These are phyloP conservation scores for Lecanicillium sp. DNA, from an alignment of 2,329 filamentous ascomycete species.

Conservation along the genomic window DNA sequence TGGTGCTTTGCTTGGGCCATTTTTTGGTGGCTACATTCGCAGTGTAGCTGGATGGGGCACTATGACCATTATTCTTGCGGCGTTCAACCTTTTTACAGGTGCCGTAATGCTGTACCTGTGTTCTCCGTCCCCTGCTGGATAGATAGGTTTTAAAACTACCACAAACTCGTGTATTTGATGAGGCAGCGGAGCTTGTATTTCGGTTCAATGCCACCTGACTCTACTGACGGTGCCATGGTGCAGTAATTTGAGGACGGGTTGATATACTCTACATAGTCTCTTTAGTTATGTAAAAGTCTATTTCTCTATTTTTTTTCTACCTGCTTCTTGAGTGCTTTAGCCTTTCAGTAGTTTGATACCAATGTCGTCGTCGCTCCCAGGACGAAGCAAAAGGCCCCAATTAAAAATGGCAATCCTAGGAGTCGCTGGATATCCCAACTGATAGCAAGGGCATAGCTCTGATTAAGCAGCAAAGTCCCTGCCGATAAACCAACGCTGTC, in stretches of 20 bases:
- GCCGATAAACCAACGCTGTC: background rate
- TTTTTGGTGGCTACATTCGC: background rate
- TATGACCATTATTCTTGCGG: background rate
- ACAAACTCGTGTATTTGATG: no score
- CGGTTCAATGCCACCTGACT: no score
- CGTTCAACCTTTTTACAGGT: background rate
- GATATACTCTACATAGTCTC: no score
- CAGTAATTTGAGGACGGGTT: no score
- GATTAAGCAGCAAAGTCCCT: background rate
- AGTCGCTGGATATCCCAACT: background rate
- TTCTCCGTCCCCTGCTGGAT: no score
- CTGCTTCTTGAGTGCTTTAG: no score
- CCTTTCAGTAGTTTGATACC: no score
- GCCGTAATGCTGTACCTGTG: background rate
- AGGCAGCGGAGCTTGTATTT: no score
- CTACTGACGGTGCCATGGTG: no score
- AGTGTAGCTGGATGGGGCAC: background rate
- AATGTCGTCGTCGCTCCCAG: background rate
- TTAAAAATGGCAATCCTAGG: background rate
- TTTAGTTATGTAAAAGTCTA: no score
- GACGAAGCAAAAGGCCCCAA: constrained; percentile 1
- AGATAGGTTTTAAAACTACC: no score
- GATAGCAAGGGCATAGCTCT: background rate
- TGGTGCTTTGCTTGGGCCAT: background rate
- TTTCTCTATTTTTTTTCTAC: no score